phyloP scores from a whole-genome alignment of 331 rosid genomes.

The Pyracantha coccinea region DNA sequence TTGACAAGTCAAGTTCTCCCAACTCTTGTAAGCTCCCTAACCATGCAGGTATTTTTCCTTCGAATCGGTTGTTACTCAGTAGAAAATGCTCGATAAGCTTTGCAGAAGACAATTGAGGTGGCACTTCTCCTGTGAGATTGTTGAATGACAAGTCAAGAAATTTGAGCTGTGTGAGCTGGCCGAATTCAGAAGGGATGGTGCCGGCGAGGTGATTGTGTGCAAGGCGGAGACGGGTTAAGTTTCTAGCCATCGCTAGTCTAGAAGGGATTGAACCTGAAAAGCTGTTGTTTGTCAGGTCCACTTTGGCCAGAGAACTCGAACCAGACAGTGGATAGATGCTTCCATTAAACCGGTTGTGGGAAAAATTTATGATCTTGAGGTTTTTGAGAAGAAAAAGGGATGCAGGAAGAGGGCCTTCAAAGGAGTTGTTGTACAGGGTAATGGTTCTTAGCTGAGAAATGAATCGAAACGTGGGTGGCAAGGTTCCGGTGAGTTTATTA shows the following conservation, averaged over 20 bases:
- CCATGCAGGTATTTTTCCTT: slow-evolving; percentile 35
- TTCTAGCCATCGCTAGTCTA: slow-evolving; percentile 41
- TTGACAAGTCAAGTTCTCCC: slow-evolving; percentile 79
- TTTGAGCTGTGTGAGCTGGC: slow-evolving; percentile 33
- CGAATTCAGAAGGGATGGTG: slow-evolving; percentile 25
- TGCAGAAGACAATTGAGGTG: slow-evolving; percentile 26
- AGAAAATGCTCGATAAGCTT: slow-evolving; percentile 37
- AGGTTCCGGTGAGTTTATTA: slow-evolving; percentile 68
- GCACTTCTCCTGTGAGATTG: slow-evolving; percentile 28
- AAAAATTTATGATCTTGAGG: slow-evolving; percentile 73
- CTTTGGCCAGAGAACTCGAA: slow-evolving; percentile 44
- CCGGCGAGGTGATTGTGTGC: slow-evolving; percentile 66
- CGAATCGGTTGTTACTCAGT: slow-evolving; percentile 28
- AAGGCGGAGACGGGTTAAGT: slow-evolving; percentile 75
- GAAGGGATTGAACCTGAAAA: slow-evolving; percentile 85
- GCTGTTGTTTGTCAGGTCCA: slow-evolving; percentile 95
- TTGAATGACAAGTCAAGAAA: slow-evolving; percentile 48
- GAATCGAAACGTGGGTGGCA: slow-evolving; percentile 74
- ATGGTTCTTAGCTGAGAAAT: slow-evolving; percentile 63
- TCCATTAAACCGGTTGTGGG: slow-evolving; percentile 77
- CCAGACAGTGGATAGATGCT: slow-evolving; percentile 65
- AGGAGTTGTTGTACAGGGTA: slow-evolving; percentile 92
- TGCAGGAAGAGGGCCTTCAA: slow-evolving; percentile 81
- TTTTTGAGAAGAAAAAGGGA: slow-evolving; percentile 66
- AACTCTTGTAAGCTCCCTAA: slow-evolving; percentile 30